Percentiles rank a stretch among this genome's conserved stretches.
phyloP scores from a whole-genome alignment of 1,284 basidiomycete genomes.

The Boletus semigastroideus region DNA sequence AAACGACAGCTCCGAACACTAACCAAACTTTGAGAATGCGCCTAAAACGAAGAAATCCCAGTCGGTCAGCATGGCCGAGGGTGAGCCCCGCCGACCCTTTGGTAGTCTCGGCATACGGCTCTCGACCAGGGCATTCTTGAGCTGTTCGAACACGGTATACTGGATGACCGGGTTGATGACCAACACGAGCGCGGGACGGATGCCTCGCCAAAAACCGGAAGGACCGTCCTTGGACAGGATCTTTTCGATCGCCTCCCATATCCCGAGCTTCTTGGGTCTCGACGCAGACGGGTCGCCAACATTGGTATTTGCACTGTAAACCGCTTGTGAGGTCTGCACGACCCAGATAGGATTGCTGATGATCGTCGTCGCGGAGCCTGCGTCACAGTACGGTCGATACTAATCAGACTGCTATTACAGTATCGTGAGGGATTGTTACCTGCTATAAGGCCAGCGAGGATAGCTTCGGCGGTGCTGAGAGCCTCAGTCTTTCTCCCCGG shows the following conservation, averaged over 20 bases:
- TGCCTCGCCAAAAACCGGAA: slow-evolving; percentile 89
- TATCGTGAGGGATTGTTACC: slow-evolving; percentile 43
- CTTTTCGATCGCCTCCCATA: slow-evolving; percentile 67
- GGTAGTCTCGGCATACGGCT: slow-evolving; percentile 57
- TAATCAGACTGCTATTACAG: not conserved
- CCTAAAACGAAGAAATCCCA: slow-evolving; percentile 90
- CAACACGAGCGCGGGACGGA: slow-evolving; percentile 90
- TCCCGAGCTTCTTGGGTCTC: slow-evolving; percentile 54
- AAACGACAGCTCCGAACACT: slow-evolving; percentile 20
- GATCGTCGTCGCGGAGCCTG: slow-evolving; percentile 88
- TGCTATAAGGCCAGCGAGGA: slow-evolving; percentile 86
- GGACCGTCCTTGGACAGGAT: slow-evolving; percentile 81
- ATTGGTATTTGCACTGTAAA: slow-evolving; percentile 51
- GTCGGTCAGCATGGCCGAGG: slow-evolving; percentile 63
- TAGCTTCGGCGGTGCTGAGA: slow-evolving; percentile 84
- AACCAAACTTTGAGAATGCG: slow-evolving; percentile 83
- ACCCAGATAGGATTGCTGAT: slow-evolving; percentile 97
- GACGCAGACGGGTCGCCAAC: slow-evolving; percentile 29
- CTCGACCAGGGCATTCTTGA: slow-evolving; percentile 76
- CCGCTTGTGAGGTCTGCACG: slow-evolving; percentile 90
- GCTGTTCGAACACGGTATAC: slow-evolving; percentile 85
- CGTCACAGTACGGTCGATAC: not conserved
- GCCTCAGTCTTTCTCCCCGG: slow-evolving; percentile 65
- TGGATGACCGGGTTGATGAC: slow-evolving; percentile 95
- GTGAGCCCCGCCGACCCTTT: slow-evolving; percentile 40